Conservation (phyloP, 768 basidiomycete genomes). For the Rhodotorula graminis region DNA sequence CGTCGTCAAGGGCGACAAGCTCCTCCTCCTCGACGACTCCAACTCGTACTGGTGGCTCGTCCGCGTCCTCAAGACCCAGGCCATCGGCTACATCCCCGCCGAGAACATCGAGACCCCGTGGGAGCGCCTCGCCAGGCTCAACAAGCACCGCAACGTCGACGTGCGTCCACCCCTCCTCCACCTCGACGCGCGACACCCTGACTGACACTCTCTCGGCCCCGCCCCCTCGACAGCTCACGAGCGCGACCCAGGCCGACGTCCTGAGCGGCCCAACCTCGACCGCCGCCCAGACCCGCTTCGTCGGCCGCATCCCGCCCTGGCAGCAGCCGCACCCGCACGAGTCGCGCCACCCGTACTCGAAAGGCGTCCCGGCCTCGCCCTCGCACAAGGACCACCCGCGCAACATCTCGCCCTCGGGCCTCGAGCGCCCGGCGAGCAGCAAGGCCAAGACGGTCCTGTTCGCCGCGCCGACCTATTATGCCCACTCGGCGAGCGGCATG, state of each 20-base stretch:
- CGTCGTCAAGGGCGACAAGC: slow-evolving; percentile 94
- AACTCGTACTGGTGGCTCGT: slow-evolving; percentile 99
- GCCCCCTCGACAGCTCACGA: slow-evolving; percentile 58
- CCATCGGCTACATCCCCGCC: slow-evolving; percentile 97
- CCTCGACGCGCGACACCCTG: too few species aligned
- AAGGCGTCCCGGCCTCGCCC: slow-evolving; percentile 42
- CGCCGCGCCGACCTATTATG: slow-evolving; percentile 55
- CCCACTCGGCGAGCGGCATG: slow-evolving; percentile 47
- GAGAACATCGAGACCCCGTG: slow-evolving; percentile 99
- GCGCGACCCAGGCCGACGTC: slow-evolving; percentile 64
- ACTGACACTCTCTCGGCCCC: background rate
- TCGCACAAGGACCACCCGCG: slow-evolving; percentile 41
- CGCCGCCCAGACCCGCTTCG: slow-evolving; percentile 33
- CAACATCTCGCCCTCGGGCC: slow-evolving; percentile 28
- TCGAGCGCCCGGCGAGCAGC: slow-evolving; percentile 11
- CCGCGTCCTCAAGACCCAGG: slow-evolving; percentile 94
- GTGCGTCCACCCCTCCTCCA: slow-evolving; percentile 57
- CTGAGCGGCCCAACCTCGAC: slow-evolving; percentile 53
- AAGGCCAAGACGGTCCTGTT: slow-evolving; percentile 59
- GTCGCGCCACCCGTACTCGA: slow-evolving; percentile 52
- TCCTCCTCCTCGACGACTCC: slow-evolving; percentile 94
- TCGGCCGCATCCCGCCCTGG: slow-evolving; percentile 33
- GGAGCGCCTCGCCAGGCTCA: slow-evolving; percentile 86
- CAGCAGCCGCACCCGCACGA: slow-evolving; percentile 39
- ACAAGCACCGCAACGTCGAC: slow-evolving; percentile 96